phyloP scores from a whole-genome alignment of 2,329 filamentous ascomycete genomes.

The Byssothecium circinans region DNA sequence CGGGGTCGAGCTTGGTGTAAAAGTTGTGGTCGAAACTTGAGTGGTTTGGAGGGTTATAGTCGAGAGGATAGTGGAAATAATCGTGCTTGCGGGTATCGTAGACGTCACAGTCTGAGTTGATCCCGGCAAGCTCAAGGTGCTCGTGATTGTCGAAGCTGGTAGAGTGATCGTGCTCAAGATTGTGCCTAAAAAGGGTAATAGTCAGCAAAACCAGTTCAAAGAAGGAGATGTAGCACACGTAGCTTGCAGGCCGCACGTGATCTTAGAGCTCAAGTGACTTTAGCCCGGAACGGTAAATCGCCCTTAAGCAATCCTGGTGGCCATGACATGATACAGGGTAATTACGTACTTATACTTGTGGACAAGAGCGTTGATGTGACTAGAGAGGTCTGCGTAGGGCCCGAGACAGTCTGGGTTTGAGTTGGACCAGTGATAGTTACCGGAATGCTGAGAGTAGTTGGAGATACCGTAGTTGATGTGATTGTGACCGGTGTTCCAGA shows the following conservation, averaged over 20 bases:
- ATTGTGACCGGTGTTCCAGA: slow-evolving; percentile 1
- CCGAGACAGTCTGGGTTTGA: slow-evolving; percentile 7
- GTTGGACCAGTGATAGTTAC: slow-evolving; percentile 7
- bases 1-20: slow-evolving; percentile 21
- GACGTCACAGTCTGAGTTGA: slow-evolving; percentile 28
- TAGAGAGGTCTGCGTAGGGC: slow-evolving; percentile 7
- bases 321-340: no score
- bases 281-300: no score
- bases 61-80: slow-evolving; percentile 23
- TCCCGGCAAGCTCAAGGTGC: slow-evolving; percentile 8
- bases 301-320: no score
- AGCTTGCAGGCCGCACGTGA: no score
- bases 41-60: slow-evolving; percentile 22
- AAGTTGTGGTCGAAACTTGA: not conserved
- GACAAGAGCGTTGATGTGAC: slow-evolving; percentile 15
- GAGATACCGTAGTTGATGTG: not conserved
- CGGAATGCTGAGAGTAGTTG: slow-evolving; percentile 2
- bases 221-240: no score
- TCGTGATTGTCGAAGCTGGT: slow-evolving; percentile 5
- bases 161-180: slow-evolving; percentile 16
- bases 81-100: slow-evolving; percentile 27
- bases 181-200: slow-evolving; percentile 19
- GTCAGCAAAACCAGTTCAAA: slow-evolving; percentile 12
- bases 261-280: no score
- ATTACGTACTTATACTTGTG: slow-evolving; percentile 21